Evolutionary conservation across 495 filamentous ascomycete genomes (phyloP), one percentile per base, ranked within the genome.

Genomic region (Aspergillus conjunctus): DNA sequence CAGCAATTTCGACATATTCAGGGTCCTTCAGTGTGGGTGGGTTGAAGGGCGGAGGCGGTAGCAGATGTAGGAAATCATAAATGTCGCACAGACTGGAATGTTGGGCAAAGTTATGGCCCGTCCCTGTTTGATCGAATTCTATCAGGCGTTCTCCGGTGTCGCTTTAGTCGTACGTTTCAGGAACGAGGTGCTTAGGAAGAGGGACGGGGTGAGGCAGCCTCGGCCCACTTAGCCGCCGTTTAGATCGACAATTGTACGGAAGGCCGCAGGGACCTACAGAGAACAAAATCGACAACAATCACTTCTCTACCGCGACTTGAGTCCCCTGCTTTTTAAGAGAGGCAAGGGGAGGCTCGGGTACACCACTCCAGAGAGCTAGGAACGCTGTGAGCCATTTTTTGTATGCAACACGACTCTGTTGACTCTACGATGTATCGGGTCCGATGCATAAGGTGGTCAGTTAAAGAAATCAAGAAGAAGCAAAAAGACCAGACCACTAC

Each of bases 1-100:
- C 52, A 49, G 59, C 63, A 43, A 52, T 54, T 62, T 64, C 63
- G 63, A 69, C 63, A 69, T 69, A 60, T 59, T 65, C 66, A 68
- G 58, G 50, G 54, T 41, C 37, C 57, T 50, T 41, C 46, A 60
- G 59, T 53, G 39, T 46, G 59, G 48, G 33, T 43, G 26, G 48
- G 54, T 54, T 43, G 60, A 51, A 51, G 37, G 60, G 51, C 48
- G 50, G 51, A 18, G 30, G 22, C 48, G 55, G 55, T 49, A 17
- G 53, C 34, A 59, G 43, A 22, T 26, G 52, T 4, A 26, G 14
- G 39, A 10, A 33, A 57, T 26, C 51, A 55, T 30, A 33, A 41
- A 49, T 46, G 41, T 53, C 48, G 54, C 10, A 61, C 37, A 41
- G 48, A 34, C 17, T 46, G 61, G 43, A 51, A 37, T 22, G n/a